Evolutionary conservation across 2,329 filamentous ascomycete genomes (phyloP).

Genomic region (Sclerotinia subarctica): DNA sequence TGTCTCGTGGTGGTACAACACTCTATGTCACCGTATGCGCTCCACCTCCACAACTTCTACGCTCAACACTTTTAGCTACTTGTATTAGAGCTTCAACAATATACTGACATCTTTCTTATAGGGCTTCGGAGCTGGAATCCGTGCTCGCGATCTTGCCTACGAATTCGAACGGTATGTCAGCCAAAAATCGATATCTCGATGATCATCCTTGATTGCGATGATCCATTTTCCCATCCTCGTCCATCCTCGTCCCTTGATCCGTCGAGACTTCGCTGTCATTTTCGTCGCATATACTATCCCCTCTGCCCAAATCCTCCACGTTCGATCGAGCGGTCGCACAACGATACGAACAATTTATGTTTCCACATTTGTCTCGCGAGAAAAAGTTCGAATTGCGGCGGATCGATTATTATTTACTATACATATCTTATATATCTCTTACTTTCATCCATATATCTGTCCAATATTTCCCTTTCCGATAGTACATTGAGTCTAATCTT

Average conservation of each 20-base stretch:
- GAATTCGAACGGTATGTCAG: conserved; percentile 99
- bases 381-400: conserved; percentile 31
- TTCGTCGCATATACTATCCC: conserved; percentile 42
- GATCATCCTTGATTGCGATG: conserved; percentile 41
- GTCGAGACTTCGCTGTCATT: conserved; percentile 46
- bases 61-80: conserved; percentile 14
- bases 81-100: background rate
- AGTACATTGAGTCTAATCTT: conserved; percentile 31
- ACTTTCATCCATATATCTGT: conserved; percentile 28
- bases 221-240: conserved; percentile 39
- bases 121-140: conserved; percentile 97
- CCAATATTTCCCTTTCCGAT: conserved; percentile 28
- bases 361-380: conserved; percentile 32
- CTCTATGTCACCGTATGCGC: conserved; percentile 76
- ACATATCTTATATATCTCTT: conserved; percentile 30
- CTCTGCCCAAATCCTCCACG: conserved; percentile 28
- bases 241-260: conserved; percentile 31
- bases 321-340: conserved; percentile 43
- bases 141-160: conserved; percentile 98
- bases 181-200: conserved; percentile 49
- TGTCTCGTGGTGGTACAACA: conserved; percentile 92
- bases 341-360: conserved; percentile 36
- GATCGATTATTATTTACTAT: conserved; percentile 29
- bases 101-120: conserved; percentile 20
- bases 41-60: conserved; percentile 6